Conservation (phyloP, 768 basidiomycete species). For the Leucocoprinus birnbaumii region DNA sequence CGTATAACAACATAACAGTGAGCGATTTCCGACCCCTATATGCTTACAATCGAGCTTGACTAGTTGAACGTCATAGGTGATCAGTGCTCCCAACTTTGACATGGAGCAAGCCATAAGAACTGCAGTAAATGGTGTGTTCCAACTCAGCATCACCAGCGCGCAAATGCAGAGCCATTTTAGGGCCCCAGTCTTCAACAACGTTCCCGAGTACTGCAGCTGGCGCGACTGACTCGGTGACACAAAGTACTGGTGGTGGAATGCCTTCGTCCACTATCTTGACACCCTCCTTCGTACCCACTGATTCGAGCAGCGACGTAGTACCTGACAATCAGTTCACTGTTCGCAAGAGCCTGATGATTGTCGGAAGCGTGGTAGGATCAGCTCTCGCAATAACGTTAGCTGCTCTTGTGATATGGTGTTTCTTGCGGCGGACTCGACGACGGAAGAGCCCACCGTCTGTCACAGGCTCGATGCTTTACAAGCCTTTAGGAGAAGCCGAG, state of each 20-base stretch:
- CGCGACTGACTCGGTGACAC: too few relatives aligned
- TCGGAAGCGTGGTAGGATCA: slow-evolving; percentile 3
- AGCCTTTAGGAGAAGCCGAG: not conserved
- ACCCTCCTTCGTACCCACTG: too few relatives aligned
- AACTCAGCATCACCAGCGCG: too few relatives aligned
- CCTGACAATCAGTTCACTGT: not conserved
- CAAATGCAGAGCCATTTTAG: too few relatives aligned
- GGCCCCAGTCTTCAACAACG: too few relatives aligned
- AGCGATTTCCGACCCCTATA: not conserved
- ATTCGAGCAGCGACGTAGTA: too few relatives aligned
- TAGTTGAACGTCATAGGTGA: too few relatives aligned
- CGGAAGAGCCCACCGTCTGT: not conserved
- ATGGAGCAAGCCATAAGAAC: not conserved
- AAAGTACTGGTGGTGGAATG: too few relatives aligned
- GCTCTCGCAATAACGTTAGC: not conserved
- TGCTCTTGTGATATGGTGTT: not conserved
- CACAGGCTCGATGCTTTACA: not conserved
- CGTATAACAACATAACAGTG: slow-evolving; percentile 6
- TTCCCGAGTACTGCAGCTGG: too few relatives aligned
- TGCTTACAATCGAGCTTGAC: too few relatives aligned
- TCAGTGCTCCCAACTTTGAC: not conserved
- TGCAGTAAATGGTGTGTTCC: not conserved
- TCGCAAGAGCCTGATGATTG: not conserved
- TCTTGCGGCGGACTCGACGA: not conserved
- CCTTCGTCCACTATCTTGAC: too few relatives aligned